These are phyloP conservation scores for Coix lacrymajobi DNA, from an alignment of 176 grass and related monocot species.

Conservation along the genomic window DNA sequence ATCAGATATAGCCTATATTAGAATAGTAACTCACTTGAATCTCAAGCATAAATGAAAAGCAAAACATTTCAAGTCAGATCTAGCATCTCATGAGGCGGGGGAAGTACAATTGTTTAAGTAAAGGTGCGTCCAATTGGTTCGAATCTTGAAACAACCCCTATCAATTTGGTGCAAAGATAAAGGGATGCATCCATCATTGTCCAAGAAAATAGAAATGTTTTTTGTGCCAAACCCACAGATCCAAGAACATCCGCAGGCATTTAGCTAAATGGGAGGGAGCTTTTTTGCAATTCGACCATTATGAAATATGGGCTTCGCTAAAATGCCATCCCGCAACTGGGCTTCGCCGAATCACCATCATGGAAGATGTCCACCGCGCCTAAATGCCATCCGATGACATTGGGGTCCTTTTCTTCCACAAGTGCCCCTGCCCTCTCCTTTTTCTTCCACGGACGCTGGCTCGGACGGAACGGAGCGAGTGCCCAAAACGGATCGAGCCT, in stretches of 20 bases:
- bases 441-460: too few species aligned
- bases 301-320: too few species aligned
- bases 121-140: conserved; percentile 25
- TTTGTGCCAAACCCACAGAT: conserved; percentile 41
- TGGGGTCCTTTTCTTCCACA: too few species aligned
- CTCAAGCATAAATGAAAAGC: conserved; percentile 28
- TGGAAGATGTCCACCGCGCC: too few species aligned
- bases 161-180: conserved; percentile 50
- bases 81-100: conserved; percentile 24
- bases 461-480: too few species aligned
- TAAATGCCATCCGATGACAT: too few species aligned
- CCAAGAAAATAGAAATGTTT: conserved; percentile 30
- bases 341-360: too few species aligned
- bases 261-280: too few species aligned
- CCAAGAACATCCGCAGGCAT: conserved; percentile 17
- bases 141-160: conserved; percentile 31
- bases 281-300: too few species aligned
- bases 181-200: conserved; percentile 37
- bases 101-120: conserved; percentile 12
- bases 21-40: conserved; percentile 22
- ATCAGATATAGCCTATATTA: conserved; percentile 11
- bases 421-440: too few species aligned
- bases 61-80: conserved; percentile 44
- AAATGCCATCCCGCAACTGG: too few species aligned
- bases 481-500: too few species aligned